Base-by-base conservation (phyloP, 2,329 filamentous ascomycete species). In the Aspergillus pseudoterreus region DNA sequence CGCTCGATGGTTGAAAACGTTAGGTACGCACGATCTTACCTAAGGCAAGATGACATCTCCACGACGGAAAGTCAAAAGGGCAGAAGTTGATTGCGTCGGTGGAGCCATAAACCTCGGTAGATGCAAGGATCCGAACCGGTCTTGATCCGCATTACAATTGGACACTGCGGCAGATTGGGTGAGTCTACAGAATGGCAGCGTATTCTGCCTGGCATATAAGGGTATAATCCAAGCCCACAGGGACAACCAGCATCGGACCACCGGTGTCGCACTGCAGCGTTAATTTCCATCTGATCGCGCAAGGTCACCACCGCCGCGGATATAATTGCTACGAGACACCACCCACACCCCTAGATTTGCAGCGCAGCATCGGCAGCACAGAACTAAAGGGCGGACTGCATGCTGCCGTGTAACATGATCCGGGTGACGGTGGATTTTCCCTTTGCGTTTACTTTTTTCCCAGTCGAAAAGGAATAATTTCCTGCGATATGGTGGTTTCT, bases 361-460 rank as follows among this genome's bases (percentile, higher is more conserved):
- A 15, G 22, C 22, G n/a, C 33, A 48, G 43, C 45, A 33, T n/a
- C 45, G 36, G 46, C 15, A 46, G 45, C 36, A 33, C 15, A 32
- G 49, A 43, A 49, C 38, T 48, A 50, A 17, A 49, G 50, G 39
- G 45, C 43, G 52, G 49, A 39, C 49, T 48, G 55, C 55, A 59
- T 54, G 45, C 53, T 53, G 53, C 22, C 41, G 57, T 56, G 54
- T 48, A 51, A 57, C 53, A 11, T 46, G 42, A 41, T 45, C 19
- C 14, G 15, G 24, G 15, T 24, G 14, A 12, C 32, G 15, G 3
- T 10, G 46, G 14, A 48, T 30, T 30, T 30, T 30, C 27, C 27
- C 8, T 45, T 21, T n/a, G 15, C 2, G 1, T 19, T 35, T 24
- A 35, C 15, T 12, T 32, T 48, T 48, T 39, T 48, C 39, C 19